These are phyloP conservation scores for Tricholoma furcatifolium DNA, from an alignment of 768 basidiomycete genomes.

Conservation along the genomic window DNA sequence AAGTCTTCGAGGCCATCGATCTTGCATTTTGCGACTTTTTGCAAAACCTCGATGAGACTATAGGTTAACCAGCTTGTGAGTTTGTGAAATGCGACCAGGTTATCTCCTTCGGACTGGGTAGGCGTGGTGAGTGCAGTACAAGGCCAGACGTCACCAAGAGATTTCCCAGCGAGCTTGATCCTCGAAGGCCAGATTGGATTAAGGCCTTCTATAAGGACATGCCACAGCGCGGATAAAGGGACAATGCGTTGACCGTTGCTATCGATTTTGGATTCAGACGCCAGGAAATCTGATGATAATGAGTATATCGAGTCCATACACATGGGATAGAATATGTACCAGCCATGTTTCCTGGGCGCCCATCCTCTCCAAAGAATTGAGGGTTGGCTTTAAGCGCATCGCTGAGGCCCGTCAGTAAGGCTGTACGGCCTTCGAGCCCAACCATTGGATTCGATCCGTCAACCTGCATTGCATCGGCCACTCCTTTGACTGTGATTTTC, in stretches of 20 bases:
- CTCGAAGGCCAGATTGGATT: conserved; percentile 90
- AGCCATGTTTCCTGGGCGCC: conserved; percentile 79
- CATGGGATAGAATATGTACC: conserved; percentile 40
- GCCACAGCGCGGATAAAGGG: conserved; percentile 79
- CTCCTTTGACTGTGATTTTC: conserved; percentile 55
- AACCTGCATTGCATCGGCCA: conserved; percentile 79
- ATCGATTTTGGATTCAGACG: conserved; percentile 46
- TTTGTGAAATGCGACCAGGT: conserved; percentile 94
- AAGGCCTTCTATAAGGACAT: conserved; percentile 76
- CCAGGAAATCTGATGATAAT: conserved; percentile 59
- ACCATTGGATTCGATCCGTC: conserved; percentile 78
- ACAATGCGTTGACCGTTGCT: conserved; percentile 42
- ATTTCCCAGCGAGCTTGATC: conserved; percentile 58
- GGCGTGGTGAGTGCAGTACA: conserved; percentile 50
- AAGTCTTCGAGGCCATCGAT: conserved; percentile 81
- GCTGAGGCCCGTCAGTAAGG: conserved; percentile 71
- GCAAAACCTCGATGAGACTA: conserved; percentile 80
- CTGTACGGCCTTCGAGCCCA: conserved; percentile 83
- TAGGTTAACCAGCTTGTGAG: conserved; percentile 94
- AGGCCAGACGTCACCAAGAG: conserved; percentile 94
- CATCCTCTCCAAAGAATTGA: conserved; percentile 69
- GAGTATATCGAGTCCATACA: not conserved
- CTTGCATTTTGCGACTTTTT: conserved; percentile 74
- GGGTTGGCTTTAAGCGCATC: conserved; percentile 65
- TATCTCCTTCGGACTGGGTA: conserved; percentile 48